These are phyloP conservation scores for Globisporangium spinosum DNA, from an alignment of 352 stramenopile genomes.

Conservation along the genomic window DNA sequence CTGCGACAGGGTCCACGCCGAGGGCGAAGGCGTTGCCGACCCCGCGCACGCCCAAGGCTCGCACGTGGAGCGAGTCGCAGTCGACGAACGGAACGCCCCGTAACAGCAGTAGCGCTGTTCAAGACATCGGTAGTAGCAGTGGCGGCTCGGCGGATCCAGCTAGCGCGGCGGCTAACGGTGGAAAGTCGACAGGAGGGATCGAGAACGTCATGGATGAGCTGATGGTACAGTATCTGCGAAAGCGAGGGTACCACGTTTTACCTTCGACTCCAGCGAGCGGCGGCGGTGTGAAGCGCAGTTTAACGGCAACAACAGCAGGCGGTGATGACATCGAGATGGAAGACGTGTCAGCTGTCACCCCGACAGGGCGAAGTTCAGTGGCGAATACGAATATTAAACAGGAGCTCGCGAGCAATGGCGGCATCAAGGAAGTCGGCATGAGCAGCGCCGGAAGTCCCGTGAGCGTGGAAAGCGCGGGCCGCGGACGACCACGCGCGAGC, in stretches of 20 bases:
- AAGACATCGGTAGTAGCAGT: neutral
- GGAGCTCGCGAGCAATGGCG: constrained; percentile 2
- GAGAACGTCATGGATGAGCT: constrained; percentile 59
- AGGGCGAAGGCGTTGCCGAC: neutral
- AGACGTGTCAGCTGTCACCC: neutral
- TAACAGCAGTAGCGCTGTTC: neutral
- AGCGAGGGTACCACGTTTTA: constrained; percentile 48
- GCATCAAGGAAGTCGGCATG: neutral
- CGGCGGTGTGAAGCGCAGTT: neutral
- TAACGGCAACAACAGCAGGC: neutral
- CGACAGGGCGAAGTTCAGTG: neutral
- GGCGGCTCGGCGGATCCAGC: too few species aligned
- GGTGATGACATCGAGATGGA: constrained; percentile 21
- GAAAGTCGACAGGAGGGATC: constrained; percentile 1
- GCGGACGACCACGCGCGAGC: constrained; percentile 1
- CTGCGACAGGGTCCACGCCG: neutral
- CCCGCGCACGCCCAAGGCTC: constrained; percentile 7
- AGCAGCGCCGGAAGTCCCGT: constrained; percentile 13
- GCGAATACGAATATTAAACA: constrained; percentile 5
- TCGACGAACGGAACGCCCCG: neutral
- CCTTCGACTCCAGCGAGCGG: neutral
- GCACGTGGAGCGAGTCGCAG: constrained; percentile 6
- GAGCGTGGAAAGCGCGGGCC: constrained; percentile 9
- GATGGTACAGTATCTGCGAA: constrained; percentile 64
- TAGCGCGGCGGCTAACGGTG: neutral